These are phyloP conservation scores for Pseudogymnoascus sp. DNA, from an alignment of 2,329 filamentous ascomycete genomes.

Conservation along the genomic window DNA sequence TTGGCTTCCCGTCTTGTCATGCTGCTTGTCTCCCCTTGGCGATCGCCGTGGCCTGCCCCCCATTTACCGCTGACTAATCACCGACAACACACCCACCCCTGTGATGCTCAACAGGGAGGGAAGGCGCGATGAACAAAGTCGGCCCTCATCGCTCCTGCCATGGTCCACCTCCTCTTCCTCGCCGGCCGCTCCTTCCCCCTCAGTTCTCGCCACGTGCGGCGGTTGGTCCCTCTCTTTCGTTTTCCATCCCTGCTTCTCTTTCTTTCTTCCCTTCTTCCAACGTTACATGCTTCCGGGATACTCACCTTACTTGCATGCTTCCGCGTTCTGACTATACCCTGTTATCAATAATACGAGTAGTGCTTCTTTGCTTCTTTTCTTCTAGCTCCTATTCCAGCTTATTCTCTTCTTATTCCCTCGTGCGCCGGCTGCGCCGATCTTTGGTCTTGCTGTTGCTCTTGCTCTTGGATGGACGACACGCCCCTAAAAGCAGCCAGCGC, in stretches of 20 bases:
- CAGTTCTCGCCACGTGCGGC: background rate
- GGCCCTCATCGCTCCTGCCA: background rate
- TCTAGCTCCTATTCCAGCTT: background rate
- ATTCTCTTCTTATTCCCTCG: background rate
- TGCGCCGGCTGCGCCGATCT: background rate
- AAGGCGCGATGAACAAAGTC: background rate
- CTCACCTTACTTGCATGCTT: background rate
- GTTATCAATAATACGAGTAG: background rate
- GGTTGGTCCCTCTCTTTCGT: background rate
- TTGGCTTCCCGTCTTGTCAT: background rate
- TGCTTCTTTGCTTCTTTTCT: background rate
- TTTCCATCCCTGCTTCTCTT: background rate
- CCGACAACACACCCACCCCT: background rate
- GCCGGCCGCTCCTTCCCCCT: background rate
- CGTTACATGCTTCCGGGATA: background rate
- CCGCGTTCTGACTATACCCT: background rate
- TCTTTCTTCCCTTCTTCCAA: background rate
- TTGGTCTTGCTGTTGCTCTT: background rate
- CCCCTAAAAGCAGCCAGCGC: background rate
- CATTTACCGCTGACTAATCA: background rate
- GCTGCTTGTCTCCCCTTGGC: conserved; percentile 1
- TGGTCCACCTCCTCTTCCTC: background rate
- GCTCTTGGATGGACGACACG: background rate
- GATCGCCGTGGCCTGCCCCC: background rate
- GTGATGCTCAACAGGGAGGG: background rate